Evolutionary conservation across 805 yeast species (phyloP).

Genomic region (Candida sithepensis): DNA sequence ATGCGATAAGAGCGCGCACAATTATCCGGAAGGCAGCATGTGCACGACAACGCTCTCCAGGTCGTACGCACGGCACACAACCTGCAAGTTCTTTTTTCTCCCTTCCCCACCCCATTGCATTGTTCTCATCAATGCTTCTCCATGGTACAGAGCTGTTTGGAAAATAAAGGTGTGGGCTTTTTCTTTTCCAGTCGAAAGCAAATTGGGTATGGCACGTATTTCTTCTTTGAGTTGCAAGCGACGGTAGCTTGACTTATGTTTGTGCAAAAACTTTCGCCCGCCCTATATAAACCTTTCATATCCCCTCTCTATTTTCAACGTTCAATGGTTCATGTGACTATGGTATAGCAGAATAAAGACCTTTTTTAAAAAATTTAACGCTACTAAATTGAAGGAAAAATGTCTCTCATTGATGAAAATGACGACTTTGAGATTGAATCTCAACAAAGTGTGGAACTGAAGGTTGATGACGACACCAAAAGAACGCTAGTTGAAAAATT

Average conservation of each 20-base stretch:
- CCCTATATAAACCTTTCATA: background rate
- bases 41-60: no score
- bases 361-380: no score
- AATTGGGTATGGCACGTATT: background rate
- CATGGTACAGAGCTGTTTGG: background rate
- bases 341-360: no score
- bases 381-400: background rate
- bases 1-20: no score
- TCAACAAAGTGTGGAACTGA: constrained; percentile 20
- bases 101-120: background rate
- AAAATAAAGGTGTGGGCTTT: background rate
- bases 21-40: no score
- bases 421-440: constrained; percentile 8
- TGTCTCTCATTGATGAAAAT: background rate
- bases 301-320: background rate
- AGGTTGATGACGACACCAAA: constrained; percentile 24
- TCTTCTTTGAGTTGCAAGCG: no score
- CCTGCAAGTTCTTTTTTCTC: no score
- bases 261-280: background rate
- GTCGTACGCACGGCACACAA: no score
- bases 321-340: no score
- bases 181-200: no score
- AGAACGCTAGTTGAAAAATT: constrained; percentile 27
- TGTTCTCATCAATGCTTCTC: background rate
- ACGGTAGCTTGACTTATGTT: background rate